These are phyloP conservation scores for Alternaria tenuissima DNA, from an alignment of 2,329 filamentous ascomycete species.

Conservation along the genomic window DNA sequence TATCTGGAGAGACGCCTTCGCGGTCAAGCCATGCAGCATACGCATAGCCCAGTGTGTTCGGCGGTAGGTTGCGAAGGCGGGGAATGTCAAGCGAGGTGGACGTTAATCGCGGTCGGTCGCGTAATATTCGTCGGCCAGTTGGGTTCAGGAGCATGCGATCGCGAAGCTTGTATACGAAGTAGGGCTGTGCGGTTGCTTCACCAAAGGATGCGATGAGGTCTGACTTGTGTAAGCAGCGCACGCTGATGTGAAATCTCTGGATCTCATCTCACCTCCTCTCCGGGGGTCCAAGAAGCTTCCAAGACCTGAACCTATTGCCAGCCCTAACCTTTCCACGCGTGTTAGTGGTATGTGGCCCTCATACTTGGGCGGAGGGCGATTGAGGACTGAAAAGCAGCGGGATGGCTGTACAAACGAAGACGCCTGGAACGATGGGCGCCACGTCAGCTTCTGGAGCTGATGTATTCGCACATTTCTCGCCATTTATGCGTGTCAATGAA, in stretches of 20 bases:
- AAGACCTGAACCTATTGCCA: conserved; percentile 70
- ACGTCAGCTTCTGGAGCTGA: conserved; percentile 17
- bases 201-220: conserved; percentile 95
- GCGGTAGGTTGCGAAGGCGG: conserved; percentile 74
- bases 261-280: conserved; percentile 68
- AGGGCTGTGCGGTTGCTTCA: conserved; percentile 92
- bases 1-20: conserved; percentile 93
- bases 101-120: conserved; percentile 86
- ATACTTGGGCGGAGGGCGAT: conserved; percentile 86
- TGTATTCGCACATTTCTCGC: conserved; percentile 22
- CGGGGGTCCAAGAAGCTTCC: conserved; percentile 75
- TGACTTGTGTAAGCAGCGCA: conserved; percentile 42
- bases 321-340: conserved; percentile 73
- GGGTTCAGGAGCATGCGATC: conserved; percentile 86
- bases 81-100: conserved; percentile 73
- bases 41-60: conserved; percentile 77
- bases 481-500: conserved; percentile 18
- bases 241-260: neutral
- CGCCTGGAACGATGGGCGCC: neutral
- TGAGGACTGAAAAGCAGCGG: conserved; percentile 78
- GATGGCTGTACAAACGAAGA: neutral
- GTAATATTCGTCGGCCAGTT: conserved; percentile 89
- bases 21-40: conserved; percentile 93
- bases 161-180: conserved; percentile 91
- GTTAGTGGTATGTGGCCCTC: conserved; percentile 92